phyloP scores from a whole-genome alignment of 148 eudicot genomes.

The Cornus controversa region DNA sequence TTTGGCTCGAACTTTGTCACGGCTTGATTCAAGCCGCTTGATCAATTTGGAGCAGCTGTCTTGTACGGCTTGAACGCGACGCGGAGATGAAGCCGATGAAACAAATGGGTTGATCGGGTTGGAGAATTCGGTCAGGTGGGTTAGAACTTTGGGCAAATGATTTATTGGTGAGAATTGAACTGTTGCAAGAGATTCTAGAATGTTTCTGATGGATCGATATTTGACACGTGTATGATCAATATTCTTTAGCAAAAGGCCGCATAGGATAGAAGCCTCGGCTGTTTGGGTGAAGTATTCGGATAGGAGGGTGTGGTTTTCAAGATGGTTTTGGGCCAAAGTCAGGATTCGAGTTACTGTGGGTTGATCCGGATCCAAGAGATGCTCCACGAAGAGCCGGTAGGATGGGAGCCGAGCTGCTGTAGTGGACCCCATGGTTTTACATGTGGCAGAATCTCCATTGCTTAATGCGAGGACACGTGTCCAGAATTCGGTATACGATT shows the following conservation, averaged over 20 bases:
- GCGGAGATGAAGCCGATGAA: conserved; percentile 34
- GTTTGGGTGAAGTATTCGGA: conserved; percentile 64
- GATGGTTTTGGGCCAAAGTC: conserved; percentile 10
- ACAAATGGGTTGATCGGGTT: conserved; percentile 55
- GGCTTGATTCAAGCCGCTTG: conserved; percentile 60
- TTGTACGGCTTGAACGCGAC: conserved; percentile 48
- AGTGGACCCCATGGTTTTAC: conserved; percentile 44
- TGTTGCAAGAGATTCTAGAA: conserved; percentile 25
- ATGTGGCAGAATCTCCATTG: conserved; percentile 20
- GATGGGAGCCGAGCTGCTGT: conserved; percentile 78
- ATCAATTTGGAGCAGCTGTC: conserved; percentile 47
- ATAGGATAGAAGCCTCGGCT: conserved; percentile 61
- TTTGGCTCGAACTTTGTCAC: conserved; percentile 51
- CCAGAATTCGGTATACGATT: conserved; percentile 86
- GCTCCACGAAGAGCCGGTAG: conserved; percentile 75
- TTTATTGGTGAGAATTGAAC: conserved; percentile 10
- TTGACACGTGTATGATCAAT: conserved; percentile 47
- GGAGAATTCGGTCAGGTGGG: conserved; percentile 42
- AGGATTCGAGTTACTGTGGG: conserved; percentile 49
- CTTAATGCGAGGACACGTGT: conserved; percentile 55
- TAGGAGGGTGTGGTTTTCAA: conserved; percentile 46
- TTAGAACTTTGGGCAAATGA: conserved; percentile 19
- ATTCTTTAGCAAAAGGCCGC: conserved; percentile 60
- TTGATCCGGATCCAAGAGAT: conserved; percentile 87
- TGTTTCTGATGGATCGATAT: conserved; percentile 38